Evolutionary conservation across 495 filamentous ascomycete genomes (phyloP).

Genomic region (Evernia prunastri): DNA sequence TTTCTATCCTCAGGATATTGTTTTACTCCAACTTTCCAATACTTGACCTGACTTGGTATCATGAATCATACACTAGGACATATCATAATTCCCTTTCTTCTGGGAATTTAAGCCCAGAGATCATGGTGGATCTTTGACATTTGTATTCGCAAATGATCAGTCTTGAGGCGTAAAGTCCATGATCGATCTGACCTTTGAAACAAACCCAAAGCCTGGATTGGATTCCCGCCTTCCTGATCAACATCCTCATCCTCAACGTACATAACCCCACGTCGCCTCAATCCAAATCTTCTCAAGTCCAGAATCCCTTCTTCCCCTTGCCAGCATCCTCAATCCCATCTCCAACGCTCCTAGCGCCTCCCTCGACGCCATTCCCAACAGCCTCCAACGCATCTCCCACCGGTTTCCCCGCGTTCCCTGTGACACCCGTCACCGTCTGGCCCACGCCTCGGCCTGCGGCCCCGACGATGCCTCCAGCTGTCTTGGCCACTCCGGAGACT

Average conservation of each 20-base stretch:
- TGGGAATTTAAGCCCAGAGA: neutral
- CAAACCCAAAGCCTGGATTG: too few relatives aligned
- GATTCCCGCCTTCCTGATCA: neutral
- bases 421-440: conserved; percentile 55
- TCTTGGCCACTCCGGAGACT: conserved; percentile 57
- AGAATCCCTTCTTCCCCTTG: conserved; percentile 60
- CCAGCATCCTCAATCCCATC: conserved; percentile 64
- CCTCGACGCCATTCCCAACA: conserved; percentile 54
- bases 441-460: conserved; percentile 59
- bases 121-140: neutral
- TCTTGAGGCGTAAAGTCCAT: neutral
- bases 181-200: neutral
- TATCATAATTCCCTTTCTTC: neutral
- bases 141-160: neutral
- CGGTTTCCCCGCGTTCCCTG: conserved; percentile 57
- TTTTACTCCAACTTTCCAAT: neutral
- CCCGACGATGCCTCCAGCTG: conserved; percentile 62
- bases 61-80: neutral
- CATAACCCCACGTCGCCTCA: too few relatives aligned
- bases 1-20: neutral
- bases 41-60: neutral
- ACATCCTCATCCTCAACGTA: neutral
- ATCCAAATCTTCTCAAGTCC: conserved; percentile 49
- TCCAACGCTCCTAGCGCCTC: conserved; percentile 65
- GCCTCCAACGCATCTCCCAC: conserved; percentile 60